phyloP scores from a whole-genome alignment of 768 basidiomycete species.

The Psilocybe azurescens region DNA sequence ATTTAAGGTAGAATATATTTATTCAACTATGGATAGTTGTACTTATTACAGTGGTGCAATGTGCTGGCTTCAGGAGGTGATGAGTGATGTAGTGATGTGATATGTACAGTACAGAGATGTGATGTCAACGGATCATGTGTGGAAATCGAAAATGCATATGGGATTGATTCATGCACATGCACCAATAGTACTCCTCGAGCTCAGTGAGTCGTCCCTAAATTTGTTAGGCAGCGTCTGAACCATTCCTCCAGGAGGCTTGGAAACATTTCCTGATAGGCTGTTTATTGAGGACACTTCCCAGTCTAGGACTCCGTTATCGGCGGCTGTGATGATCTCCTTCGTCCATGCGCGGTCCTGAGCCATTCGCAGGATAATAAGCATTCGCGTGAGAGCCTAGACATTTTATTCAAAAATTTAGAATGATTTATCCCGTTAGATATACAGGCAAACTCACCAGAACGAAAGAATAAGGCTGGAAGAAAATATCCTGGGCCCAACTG shows the following conservation, averaged over 20 bases:
- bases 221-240: slow-evolving; percentile 26
- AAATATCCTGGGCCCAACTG: slow-evolving; percentile 33
- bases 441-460: slow-evolving; percentile 30
- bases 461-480: slow-evolving; percentile 37
- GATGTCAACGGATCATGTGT: neutral
- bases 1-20: too few relatives aligned
- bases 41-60: neutral
- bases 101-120: neutral
- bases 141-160: neutral
- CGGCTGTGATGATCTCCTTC: slow-evolving; percentile 36
- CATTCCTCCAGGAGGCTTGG: slow-evolving; percentile 6
- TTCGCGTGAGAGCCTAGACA: slow-evolving; percentile 38
- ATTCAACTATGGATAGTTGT: neutral
- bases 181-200: slow-evolving; percentile 20
- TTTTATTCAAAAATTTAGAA: too few relatives aligned
- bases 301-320: slow-evolving; percentile 37
- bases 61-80: neutral
- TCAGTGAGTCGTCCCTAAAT: slow-evolving; percentile 24
- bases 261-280: slow-evolving; percentile 33
- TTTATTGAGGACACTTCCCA: slow-evolving; percentile 45
- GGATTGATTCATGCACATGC: neutral
- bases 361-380: slow-evolving; percentile 45
- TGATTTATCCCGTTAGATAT: neutral
- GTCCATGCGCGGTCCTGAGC: slow-evolving; percentile 46
- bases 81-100: neutral